Base-by-base conservation (phyloP, 805 yeast genomes). In the Zygoascus biomembranicola region DNA sequence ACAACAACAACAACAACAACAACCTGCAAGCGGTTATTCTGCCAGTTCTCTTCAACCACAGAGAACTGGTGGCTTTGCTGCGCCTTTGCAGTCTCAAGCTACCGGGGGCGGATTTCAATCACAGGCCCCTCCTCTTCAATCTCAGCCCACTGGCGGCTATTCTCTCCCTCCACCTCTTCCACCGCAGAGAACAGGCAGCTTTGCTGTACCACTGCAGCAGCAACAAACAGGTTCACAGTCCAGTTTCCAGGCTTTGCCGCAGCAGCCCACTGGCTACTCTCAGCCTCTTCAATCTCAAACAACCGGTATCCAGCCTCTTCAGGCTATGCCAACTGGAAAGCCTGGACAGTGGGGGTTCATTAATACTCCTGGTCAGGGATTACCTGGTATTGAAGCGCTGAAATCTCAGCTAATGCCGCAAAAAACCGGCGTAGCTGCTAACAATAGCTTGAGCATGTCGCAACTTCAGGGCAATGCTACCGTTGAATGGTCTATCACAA, bases 311-410 rank as follows among this genome's bases (percentile, higher is more conserved):
- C 66, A 65, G 43, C 59, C 66, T 14, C 61, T 73, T 42, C 65
- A 61, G 47, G 63, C 75, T 2, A 79, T 75, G 67, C 70, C 75
- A 2, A 78, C 81, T 0, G 90, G 90, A 6, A 75, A 70, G 58
- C 90, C 90, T 0, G 90, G 90, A 20, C 82, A 85, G 66, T 84
- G 90, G 90, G 89, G 90, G 3, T 82, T 85, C 72, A 82, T 82
- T 45, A 76, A 84, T 32, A 76, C 76, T 53, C 86, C 88, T 11
- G 78, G 85, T 0, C 84, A 85, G 39, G 87, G 85, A 3, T 75
- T 85, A 32, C 88, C 89, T 2, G 88, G 88, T 8, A 69, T 83
- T 55, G 84, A 79, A 54, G 78, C 80, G 54, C 79, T 83, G 81
- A 80, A 78, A 59, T 60, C 77, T 52, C 87, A 83, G 60, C 84